A percentile compares a stretch with the other conserved stretches of the same genome.
These are phyloP conservation scores for Candida tibetensis DNA, from an alignment of 805 yeast species.

Conservation along the genomic window DNA sequence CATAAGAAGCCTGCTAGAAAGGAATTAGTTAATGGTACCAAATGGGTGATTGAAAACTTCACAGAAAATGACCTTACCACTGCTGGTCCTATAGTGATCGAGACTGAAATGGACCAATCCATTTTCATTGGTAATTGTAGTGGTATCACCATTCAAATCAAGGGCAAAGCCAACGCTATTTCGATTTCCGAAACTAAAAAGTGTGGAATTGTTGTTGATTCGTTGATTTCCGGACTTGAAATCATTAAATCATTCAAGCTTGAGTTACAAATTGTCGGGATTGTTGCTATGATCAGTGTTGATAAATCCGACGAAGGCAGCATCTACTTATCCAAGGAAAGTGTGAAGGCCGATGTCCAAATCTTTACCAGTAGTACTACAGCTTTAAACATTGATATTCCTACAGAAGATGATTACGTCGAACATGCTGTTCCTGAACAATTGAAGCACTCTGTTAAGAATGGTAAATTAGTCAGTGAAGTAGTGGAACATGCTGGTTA, in stretches of 20 bases:
- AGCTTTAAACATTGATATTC: conserved; percentile 80
- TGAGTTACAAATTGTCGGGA: conserved; percentile 83
- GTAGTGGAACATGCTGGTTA: conserved; percentile 84
- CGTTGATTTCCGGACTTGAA: conserved; percentile 84
- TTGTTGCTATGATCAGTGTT: conserved; percentile 76
- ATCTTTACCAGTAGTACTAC: conserved; percentile 83
- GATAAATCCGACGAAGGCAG: conserved; percentile 89
- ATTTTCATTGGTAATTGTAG: conserved; percentile 82
- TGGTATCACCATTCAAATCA: conserved; percentile 71
- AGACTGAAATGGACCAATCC: conserved; percentile 83
- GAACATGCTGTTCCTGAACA: conserved; percentile 93
- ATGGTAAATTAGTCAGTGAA: conserved; percentile 61
- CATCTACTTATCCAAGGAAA: conserved; percentile 69
- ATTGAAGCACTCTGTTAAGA: conserved; percentile 64
- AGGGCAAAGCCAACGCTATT: conserved; percentile 89
- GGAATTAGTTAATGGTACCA: conserved; percentile 77
- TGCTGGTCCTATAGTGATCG: conserved; percentile 62
- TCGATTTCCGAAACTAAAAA: conserved; percentile 70
- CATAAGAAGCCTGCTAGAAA: conserved; percentile 43
- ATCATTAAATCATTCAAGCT: conserved; percentile 76
- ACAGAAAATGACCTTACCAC: conserved; percentile 45
- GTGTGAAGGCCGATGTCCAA: conserved; percentile 62
- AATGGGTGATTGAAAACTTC: conserved; percentile 83
- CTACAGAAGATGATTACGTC: conserved; percentile 69
- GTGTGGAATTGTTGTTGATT: conserved; percentile 77